Evolutionary conservation across 768 basidiomycete genomes (phyloP).

Genomic region (Suillus luteus): DNA sequence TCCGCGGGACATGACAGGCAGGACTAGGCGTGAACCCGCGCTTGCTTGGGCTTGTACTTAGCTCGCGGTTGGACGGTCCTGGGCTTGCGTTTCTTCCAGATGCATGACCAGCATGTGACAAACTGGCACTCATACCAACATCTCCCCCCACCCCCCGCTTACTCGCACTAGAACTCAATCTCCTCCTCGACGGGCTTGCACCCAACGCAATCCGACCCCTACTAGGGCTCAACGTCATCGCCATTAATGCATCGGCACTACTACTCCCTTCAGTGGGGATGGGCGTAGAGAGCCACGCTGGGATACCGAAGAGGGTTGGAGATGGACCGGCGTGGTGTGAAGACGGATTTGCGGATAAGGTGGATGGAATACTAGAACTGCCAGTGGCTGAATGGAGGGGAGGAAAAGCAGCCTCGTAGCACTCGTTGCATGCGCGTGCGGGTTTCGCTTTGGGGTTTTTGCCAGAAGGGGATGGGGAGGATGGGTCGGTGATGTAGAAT

Average conservation of each 20-base stretch:
- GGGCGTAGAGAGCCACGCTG: constrained; percentile 34
- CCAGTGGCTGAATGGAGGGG: constrained; percentile 26
- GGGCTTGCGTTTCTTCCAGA: constrained; percentile 22
- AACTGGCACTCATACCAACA: neutral
- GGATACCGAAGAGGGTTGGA: constrained; percentile 28
- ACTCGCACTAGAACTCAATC: constrained; percentile 3
- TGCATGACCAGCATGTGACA: neutral
- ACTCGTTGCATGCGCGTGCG: constrained; percentile 82
- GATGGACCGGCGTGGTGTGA: constrained; percentile 17
- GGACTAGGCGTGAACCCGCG: constrained; percentile 15
- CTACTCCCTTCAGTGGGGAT: constrained; percentile 16
- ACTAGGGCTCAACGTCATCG: constrained; percentile 34
- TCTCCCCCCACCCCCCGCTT: neutral
- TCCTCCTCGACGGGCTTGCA: constrained; percentile 6
- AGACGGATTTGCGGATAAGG: constrained; percentile 14
- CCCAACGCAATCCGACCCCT: constrained; percentile 4
- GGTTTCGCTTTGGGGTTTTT: constrained; percentile 54
- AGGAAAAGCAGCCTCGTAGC: constrained; percentile 87
- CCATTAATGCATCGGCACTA: constrained; percentile 39
- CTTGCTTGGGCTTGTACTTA: constrained; percentile 9
- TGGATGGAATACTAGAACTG: constrained; percentile 8
- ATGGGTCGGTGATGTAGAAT: constrained; percentile 72
- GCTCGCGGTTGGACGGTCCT: constrained; percentile 22
- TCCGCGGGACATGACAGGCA: constrained; percentile 26
- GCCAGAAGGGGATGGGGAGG: constrained; percentile 26